A percentile compares a stretch with the other conserved stretches of the same genome.
Conservation (phyloP, 140 eudicot genomes). For the Ambrosia hybrid region DNA sequence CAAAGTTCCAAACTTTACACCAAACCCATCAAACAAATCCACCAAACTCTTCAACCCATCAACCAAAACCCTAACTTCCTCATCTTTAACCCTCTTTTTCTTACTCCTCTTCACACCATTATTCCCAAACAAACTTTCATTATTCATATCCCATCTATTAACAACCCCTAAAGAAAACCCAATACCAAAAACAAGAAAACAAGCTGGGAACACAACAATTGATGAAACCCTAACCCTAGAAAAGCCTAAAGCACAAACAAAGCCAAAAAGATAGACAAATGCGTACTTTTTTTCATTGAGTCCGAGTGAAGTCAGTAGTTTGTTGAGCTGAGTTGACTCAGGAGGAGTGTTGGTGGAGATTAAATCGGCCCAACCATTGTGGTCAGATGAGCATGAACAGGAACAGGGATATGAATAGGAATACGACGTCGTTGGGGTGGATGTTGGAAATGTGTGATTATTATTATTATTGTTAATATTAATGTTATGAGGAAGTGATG, state of each 20-base stretch:
- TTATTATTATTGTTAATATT: neutral
- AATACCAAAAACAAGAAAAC: constrained; percentile 74
- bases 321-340: constrained; percentile 62
- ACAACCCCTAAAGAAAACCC: constrained; percentile 84
- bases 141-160: constrained; percentile 55
- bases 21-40: constrained; percentile 49
- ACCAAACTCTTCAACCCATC: constrained; percentile 53
- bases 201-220: constrained; percentile 70
- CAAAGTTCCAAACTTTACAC: constrained; percentile 38
- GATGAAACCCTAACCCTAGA: constrained; percentile 89
- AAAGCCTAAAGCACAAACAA: constrained; percentile 82
- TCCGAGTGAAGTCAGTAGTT: constrained; percentile 57
- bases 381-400: constrained; percentile 42
- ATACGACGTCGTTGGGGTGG: constrained; percentile 30
- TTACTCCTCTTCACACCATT: constrained; percentile 26
- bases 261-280: constrained; percentile 77
- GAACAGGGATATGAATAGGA: neutral
- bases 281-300: constrained; percentile 64
- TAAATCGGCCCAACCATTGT: constrained; percentile 39
- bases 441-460: constrained; percentile 26
- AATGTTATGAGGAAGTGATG: constrained; percentile 28
- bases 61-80: constrained; percentile 33
- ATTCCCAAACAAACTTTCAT: constrained; percentile 12
- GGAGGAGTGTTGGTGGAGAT: constrained; percentile 29
- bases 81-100: constrained; percentile 44